Base-by-base conservation (phyloP, 2,329 filamentous ascomycete genomes). In the Paracoccidioides lutzii region DNA sequence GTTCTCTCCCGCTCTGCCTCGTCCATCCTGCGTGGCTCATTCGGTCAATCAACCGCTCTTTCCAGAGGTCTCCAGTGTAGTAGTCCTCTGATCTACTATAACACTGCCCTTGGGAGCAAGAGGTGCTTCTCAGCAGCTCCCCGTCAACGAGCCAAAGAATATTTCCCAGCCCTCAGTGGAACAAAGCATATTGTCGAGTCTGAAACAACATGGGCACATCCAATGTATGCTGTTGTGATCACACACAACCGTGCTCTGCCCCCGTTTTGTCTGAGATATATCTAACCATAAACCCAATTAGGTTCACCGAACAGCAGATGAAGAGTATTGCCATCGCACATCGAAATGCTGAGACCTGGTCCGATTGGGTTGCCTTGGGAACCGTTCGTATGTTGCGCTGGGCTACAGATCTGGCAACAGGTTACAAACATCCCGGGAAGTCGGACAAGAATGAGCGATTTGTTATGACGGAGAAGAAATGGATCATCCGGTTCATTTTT, bases 401-500 rank as follows among this genome's bases (percentile, higher is more conserved):
- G 78, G 82, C 82, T 8, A 88, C 94, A 73, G 91, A 97, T 67
- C 73, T 84, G 40, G 87, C 79, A 14, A 95, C 90, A 0, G 89
- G 90, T 10, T 86, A 89, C 62, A 83, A 81, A 37, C 89, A 95
- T 66, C 80, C 87, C 60, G 71, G 73, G 2, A 67, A 72, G 53
- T 63, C 65, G 63, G 58, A 62, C 57, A 52, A 59, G 35, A 68
- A 66, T 57, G 80, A 81, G 6, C 83, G 68, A 65, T 95, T 81
- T 64, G 69, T 70, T 38, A 88, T 88, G 77, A 93, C 82, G 0
- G 90, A 95, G 68, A 76, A 84, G 4, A 93, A 97, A 73, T 98
- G 93, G 85, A 78, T 96, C 63, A 81, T 87, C 51, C 81, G 91
- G 5, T 91, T 95, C 66, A 81, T 98, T 62, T 98, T 98, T 71